These are phyloP conservation scores for Colletotrichum lini DNA, from an alignment of 2,329 filamentous ascomycete genomes.

Conservation along the genomic window DNA sequence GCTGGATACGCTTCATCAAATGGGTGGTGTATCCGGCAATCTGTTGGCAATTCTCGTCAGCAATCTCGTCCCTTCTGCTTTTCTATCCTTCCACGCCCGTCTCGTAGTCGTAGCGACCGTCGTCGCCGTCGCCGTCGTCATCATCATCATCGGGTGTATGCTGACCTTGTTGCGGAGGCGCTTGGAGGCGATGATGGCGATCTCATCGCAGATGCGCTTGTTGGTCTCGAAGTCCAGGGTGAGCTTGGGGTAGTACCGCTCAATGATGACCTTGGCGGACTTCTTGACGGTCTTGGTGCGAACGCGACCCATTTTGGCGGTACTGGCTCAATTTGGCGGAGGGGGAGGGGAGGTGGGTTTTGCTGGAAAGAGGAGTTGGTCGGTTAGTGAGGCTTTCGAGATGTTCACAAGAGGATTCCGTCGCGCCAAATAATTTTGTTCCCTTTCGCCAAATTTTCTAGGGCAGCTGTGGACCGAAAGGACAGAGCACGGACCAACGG, in stretches of 20 bases:
- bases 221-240: conserved; percentile 99
- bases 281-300: conserved; percentile 80
- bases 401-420: conserved; percentile 44
- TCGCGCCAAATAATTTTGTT: conserved; percentile 17
- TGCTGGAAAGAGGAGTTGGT: conserved; percentile 50
- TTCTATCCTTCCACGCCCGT: neutral
- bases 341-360: conserved; percentile 32
- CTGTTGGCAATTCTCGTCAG: conserved; percentile 58
- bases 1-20: conserved; percentile 99
- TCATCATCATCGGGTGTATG: conserved; percentile 19
- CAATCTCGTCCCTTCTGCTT: neutral
- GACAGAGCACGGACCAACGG: conserved; percentile 20
- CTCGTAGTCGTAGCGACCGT: neutral
- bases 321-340: conserved; percentile 55
- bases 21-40: conserved; percentile 99
- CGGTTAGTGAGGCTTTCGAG: conserved; percentile 68
- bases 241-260: conserved; percentile 97
- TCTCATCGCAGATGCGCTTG: conserved; percentile 99
- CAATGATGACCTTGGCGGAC: conserved; percentile 99
- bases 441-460: conserved; percentile 22
- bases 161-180: conserved; percentile 98
- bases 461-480: conserved; percentile 23
- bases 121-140: too few species aligned
- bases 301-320: conserved; percentile 79
- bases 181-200: conserved; percentile 99